A percentile compares a stretch with the other conserved stretches of the same genome.
Evolutionary conservation across 1,139 yeast species (phyloP).

Genomic region (Yamadazyma sp.): DNA sequence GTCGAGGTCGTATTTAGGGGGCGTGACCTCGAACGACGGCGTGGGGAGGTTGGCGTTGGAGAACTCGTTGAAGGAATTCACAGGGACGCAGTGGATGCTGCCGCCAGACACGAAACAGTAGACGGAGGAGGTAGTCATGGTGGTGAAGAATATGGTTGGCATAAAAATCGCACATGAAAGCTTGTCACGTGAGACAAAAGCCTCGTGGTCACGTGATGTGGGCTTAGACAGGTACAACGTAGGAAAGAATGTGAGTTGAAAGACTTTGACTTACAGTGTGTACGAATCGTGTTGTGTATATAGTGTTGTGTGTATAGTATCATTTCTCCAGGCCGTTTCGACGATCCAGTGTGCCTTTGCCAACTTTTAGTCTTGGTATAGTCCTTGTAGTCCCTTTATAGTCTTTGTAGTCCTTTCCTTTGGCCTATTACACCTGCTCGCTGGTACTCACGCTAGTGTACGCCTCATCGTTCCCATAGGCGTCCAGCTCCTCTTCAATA

Average conservation of each 20-base stretch:
- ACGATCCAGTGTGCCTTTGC: too few relatives aligned
- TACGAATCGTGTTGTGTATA: too few relatives aligned
- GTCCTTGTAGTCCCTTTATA: too few relatives aligned
- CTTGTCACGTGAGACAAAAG: slow-evolving; percentile 4
- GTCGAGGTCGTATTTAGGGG: slow-evolving; percentile 1
- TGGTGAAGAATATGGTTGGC: background rate
- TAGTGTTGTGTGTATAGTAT: too few relatives aligned
- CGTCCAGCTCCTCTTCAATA: slow-evolving; percentile 13
- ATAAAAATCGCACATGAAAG: slow-evolving; percentile 2
- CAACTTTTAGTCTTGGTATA: too few relatives aligned
- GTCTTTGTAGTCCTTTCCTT: too few relatives aligned
- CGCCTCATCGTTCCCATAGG: slow-evolving; percentile 7
- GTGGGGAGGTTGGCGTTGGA: slow-evolving; percentile 12
- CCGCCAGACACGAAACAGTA: slow-evolving; percentile 43
- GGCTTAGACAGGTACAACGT: background rate
- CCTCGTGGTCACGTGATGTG: background rate
- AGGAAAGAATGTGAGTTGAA: background rate
- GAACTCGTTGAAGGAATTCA: slow-evolving; percentile 23
- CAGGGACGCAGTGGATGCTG: slow-evolving; percentile 39
- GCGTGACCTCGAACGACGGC: slow-evolving; percentile 4
- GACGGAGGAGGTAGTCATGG: slow-evolving; percentile 22
- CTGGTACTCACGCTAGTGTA: too few relatives aligned
- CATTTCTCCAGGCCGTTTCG: too few relatives aligned
- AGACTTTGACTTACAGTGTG: background rate
- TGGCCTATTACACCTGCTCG: too few relatives aligned